Percentiles rank a stretch among this genome's conserved stretches.
These are phyloP conservation scores for Dothideomycetes sp. DNA, from an alignment of 2,329 filamentous ascomycete genomes.

Conservation along the genomic window DNA sequence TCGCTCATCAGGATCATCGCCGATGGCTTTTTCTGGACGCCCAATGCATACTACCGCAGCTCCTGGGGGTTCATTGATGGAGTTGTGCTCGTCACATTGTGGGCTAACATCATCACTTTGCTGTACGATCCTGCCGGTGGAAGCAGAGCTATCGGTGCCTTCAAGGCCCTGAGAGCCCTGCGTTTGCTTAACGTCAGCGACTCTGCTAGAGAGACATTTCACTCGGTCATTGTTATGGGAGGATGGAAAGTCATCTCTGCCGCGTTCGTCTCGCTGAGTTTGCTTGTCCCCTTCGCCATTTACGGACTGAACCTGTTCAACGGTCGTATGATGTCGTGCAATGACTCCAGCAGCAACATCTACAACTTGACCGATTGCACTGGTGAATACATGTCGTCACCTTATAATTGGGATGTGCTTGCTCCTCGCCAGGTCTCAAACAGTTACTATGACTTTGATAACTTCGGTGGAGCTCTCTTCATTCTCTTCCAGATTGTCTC, in stretches of 20 bases:
- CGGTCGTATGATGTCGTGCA: constrained; percentile 69
- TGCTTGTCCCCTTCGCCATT: constrained; percentile 92
- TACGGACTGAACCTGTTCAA: constrained; percentile 91
- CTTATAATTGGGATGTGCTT: constrained; percentile 75
- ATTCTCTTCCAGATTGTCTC: constrained; percentile 98
- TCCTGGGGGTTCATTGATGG: constrained; percentile 96
- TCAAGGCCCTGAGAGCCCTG: constrained; percentile 89
- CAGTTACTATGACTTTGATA: constrained; percentile 82
- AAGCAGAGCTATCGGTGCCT: constrained; percentile 84
- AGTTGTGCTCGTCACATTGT: constrained; percentile 80
- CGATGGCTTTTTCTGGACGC: constrained; percentile 91
- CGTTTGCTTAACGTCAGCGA: constrained; percentile 91
- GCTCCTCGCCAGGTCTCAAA: constrained; percentile 74
- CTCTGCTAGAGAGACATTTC: constrained; percentile 89
- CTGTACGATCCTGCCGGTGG: constrained; percentile 73
- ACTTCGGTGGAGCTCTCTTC: constrained; percentile 87
- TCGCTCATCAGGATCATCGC: constrained; percentile 86
- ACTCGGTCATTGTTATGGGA: constrained; percentile 87
- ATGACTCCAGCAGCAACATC: constrained; percentile 52
- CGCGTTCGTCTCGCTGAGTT: constrained; percentile 84
- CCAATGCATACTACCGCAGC: constrained; percentile 91
- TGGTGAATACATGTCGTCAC: constrained; percentile 66
- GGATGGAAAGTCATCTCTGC: constrained; percentile 91
- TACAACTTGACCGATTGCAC: constrained; percentile 62
- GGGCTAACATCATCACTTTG: constrained; percentile 84